Evolutionary conservation across 257 asterid genomes (phyloP).

Genomic region (Haberlea rhodopensis): DNA sequence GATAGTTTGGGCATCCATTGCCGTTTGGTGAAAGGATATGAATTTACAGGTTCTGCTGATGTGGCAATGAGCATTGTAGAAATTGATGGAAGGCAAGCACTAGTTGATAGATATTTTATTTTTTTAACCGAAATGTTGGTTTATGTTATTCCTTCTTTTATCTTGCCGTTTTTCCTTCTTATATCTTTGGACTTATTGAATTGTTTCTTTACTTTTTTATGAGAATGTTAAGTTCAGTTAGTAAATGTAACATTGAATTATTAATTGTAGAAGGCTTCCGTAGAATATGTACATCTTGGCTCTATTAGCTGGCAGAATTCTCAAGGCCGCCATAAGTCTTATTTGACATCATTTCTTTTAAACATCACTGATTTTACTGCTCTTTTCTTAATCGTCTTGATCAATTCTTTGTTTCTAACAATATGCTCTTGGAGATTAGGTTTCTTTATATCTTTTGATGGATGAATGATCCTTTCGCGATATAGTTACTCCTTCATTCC

Average conservation of each 20-base stretch:
- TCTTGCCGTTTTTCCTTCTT: not conserved
- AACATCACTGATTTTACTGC: conserved; percentile 5
- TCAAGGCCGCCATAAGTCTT: conserved; percentile 10
- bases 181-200: not conserved
- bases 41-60: conserved; percentile 83
- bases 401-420: conserved; percentile 23
- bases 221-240: not conserved
- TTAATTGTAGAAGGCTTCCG: not conserved
- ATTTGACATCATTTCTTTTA: conserved; percentile 11
- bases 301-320: conserved; percentile 16
- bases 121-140: not conserved
- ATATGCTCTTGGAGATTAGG: conserved; percentile 12
- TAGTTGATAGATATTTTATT: conserved; percentile 2
- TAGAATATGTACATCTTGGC: conserved; percentile 4
- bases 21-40: conserved; percentile 84
- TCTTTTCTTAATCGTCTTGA: conserved; percentile 7
- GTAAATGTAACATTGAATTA: no score
- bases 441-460: conserved; percentile 18
- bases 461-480: conserved; percentile 10
- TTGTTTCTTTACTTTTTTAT: no score
- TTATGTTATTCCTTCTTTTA: conserved; percentile 14
- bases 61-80: conserved; percentile 89
- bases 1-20: conserved; percentile 81
- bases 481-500: conserved; percentile 17
- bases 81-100: conserved; percentile 69